Base-by-base conservation (phyloP, 768 basidiomycete species). In the Pleurotus ostreatus region DNA sequence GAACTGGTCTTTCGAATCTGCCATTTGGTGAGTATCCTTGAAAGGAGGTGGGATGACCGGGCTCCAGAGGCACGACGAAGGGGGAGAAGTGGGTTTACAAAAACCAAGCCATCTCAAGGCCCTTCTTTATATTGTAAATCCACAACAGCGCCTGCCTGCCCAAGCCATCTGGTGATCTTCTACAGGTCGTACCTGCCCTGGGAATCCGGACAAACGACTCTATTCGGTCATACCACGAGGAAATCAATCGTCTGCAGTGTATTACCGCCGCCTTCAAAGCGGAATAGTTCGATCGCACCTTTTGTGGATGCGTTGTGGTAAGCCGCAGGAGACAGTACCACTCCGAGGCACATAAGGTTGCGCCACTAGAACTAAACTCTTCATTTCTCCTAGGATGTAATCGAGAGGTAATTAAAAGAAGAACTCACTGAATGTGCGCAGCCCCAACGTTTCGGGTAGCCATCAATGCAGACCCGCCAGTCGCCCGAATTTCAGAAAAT, bases 261-360 rank as follows among this genome's bases (percentile, higher is more conserved):
- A 53, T 53, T 53, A 25, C 51, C 51, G 51, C 51, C 51, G 51
- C 51, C 13, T 53, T 53, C n/a, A 39, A 53, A 53, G n/a, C 49
- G 49, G 49, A 51, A 51, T 25, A 37, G 49, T 38, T 40, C 22
- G 13, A 39, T 20, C 51, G 9, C 37, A 53, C 51, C 51, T 22
- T 40, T 51, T 53, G 15, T 53, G 16, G 20, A n/a, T 15, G 15
- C 5, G 12, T 43, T 20, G 38, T 34, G 8, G 30, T 34, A 34
- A 34, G 30, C 30, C 30, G 30, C 30, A 34, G 30, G 30, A 34
- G 30, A 34, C 30, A 34, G 30, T 34, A 34, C 30, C 30, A 34
- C 26, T 34, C 49, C 49, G 49, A 37, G 30, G 49, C 15, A 51
- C 34, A n/a, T 9, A 30, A 47, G 46, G 30, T n/a, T 15, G 30